Evolutionary conservation across 2,329 filamentous ascomycete genomes (phyloP).

Genomic region (Harringtonia lauricola): DNA sequence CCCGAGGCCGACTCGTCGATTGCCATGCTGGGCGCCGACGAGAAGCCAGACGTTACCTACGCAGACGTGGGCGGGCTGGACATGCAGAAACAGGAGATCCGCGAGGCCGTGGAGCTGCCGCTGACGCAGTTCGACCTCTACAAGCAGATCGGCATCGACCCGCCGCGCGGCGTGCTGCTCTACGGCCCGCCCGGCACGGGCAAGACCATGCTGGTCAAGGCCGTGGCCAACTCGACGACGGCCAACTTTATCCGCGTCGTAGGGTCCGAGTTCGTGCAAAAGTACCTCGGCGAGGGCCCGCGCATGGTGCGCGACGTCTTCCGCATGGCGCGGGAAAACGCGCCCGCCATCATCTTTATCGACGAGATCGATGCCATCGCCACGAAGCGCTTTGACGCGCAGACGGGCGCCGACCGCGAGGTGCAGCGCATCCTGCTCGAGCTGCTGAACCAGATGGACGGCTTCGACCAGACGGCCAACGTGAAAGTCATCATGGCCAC

Average conservation of each 20-base stretch:
- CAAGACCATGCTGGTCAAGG: constrained; percentile 97
- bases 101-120: constrained; percentile 92
- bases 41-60: constrained; percentile 98
- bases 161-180: constrained; percentile 86
- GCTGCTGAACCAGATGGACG: constrained; percentile 98
- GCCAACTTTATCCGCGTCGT: constrained; percentile 98
- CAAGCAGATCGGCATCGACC: constrained; percentile 98
- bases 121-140: constrained; percentile 97
- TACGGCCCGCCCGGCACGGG: constrained; percentile 94
- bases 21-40: constrained; percentile 90
- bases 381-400: constrained; percentile 97
- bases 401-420: constrained; percentile 94
- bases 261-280: constrained; percentile 96
- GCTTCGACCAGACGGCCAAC: constrained; percentile 97
- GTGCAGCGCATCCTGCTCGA: constrained; percentile 97
- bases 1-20: constrained; percentile 98
- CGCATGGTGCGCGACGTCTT: constrained; percentile 99
- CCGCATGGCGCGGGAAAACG: constrained; percentile 97
- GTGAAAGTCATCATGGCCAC: constrained; percentile 99
- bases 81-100: constrained; percentile 99
- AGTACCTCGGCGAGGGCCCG: constrained; percentile 94
- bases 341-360: constrained; percentile 97
- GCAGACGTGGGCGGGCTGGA: constrained; percentile 95
- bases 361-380: constrained; percentile 98
- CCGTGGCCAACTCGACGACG: constrained; percentile 94